Evolutionary conservation across 805 yeast species (phyloP), one percentile per base, ranked within the genome.

Genomic region (Zygoascus flipseniorum): DNA sequence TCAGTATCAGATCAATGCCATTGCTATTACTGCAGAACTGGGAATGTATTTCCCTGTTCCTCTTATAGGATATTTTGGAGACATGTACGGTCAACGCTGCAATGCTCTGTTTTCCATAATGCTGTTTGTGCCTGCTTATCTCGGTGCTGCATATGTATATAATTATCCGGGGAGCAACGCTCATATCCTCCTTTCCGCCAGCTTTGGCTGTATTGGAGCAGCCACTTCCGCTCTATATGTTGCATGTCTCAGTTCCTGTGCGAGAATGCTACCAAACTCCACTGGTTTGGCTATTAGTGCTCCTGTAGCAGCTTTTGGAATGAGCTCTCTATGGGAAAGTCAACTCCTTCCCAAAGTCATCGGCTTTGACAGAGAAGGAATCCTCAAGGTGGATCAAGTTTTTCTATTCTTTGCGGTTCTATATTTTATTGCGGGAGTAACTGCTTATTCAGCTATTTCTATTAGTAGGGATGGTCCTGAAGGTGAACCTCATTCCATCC

Each of bases 11-110:
- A 74, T 81, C 65, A 93, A 92, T 69, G 68, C 81, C 53, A 81
- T 92, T 11, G 85, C 95, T 4, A 83, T 89, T 31, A 73, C 78
- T 23, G 82, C 87, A 41, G 83, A 86, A 31, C 66, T 86, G 55
- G 97, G 97, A 1, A 81, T 87, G 80, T 93, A 92, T 65, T 66
- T 89, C 51, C 82, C 92, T 9, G 79, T 92, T 6, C 97, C 98
- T 0, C 63, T 84, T 0, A 68, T 89, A 44, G 97, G 97, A 0
- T 80, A 85, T 58, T 69, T 87, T 49, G 89, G 93, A 2, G 97
- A 89, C 65, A 73, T 82, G n/a, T 86, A 85, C 63, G 95, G 96
- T 0, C 89, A 95, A 1, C 85, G 85, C 10, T 64, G 85, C 14
- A 66, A 89, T 44, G 82, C 90, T 4, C 60, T 83, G 28, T 60